These are phyloP conservation scores for Aureobasidium vineae DNA, from an alignment of 2,329 filamentous ascomycete species.

Conservation along the genomic window DNA sequence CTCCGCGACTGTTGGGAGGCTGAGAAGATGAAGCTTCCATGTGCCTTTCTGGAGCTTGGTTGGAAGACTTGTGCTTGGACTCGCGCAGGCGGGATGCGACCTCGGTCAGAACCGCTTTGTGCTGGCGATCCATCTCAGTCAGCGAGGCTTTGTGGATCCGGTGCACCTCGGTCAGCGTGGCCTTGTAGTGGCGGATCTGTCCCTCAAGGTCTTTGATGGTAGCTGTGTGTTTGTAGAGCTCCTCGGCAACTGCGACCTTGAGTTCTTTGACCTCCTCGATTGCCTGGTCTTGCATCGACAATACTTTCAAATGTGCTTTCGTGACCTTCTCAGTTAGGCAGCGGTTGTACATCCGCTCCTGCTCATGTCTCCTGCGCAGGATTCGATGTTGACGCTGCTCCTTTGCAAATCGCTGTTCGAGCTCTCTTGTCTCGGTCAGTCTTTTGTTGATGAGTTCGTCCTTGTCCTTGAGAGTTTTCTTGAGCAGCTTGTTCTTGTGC, in stretches of 20 bases:
- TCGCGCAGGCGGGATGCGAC: not conserved
- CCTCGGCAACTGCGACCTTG: not conserved
- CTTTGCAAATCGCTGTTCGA: not conserved
- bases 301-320: not conserved
- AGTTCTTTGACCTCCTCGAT: not conserved
- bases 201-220: not conserved
- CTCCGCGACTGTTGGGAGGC: not conserved
- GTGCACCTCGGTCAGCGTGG: not conserved
- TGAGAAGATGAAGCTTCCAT: not conserved
- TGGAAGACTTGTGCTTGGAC: not conserved
- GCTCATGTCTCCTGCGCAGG: no score
- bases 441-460: not conserved
- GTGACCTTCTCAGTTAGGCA: not conserved
- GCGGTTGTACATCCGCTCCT: not conserved
- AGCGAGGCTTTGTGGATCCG: not conserved
- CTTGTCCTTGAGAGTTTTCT: not conserved
- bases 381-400: not conserved
- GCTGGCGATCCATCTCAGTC: not conserved
- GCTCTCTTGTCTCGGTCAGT: not conserved
- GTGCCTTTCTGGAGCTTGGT: not conserved
- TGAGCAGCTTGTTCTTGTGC: not conserved
- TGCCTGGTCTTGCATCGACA: not conserved
- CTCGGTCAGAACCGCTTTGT: not conserved
- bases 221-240: not conserved
- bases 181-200: not conserved